Conservation (phyloP, 2,329 filamentous ascomycete species). For the Fusarium kyushuense region DNA sequence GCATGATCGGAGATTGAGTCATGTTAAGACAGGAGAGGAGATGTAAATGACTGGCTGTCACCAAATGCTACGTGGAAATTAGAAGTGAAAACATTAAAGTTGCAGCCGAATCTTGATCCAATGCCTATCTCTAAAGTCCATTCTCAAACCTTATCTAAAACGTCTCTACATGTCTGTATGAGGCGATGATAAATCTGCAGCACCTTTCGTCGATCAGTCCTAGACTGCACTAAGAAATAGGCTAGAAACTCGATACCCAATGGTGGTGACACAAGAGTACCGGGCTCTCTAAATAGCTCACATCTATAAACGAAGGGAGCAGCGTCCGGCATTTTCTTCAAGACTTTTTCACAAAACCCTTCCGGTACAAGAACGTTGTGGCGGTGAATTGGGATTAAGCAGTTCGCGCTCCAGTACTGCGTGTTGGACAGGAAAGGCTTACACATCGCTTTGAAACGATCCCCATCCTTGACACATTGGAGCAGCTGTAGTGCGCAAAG, state of each 20-base stretch:
- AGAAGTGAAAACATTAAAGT: background rate
- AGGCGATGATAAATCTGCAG: background rate
- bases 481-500: background rate
- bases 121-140: background rate
- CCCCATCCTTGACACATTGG: background rate
- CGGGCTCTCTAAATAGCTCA: background rate
- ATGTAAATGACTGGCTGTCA: background rate
- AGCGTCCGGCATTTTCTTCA: background rate
- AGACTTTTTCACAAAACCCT: background rate
- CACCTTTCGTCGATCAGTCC: background rate
- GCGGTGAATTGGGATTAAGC: slow-evolving; percentile 2
- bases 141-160: background rate
- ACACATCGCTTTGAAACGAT: background rate
- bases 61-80: background rate
- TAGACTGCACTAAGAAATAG: background rate
- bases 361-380: background rate
- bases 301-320: background rate
- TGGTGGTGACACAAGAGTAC: background rate
- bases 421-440: background rate
- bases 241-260: background rate
- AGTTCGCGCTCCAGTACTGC: slow-evolving; percentile 4
- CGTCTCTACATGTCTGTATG: background rate
- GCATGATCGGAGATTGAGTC: background rate
- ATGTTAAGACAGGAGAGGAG: background rate
- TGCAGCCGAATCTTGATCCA: background rate